Evolutionary conservation across 257 asterid species (phyloP), one percentile per base, ranked within the genome.

Genomic region (Linderniella brevidens): DNA sequence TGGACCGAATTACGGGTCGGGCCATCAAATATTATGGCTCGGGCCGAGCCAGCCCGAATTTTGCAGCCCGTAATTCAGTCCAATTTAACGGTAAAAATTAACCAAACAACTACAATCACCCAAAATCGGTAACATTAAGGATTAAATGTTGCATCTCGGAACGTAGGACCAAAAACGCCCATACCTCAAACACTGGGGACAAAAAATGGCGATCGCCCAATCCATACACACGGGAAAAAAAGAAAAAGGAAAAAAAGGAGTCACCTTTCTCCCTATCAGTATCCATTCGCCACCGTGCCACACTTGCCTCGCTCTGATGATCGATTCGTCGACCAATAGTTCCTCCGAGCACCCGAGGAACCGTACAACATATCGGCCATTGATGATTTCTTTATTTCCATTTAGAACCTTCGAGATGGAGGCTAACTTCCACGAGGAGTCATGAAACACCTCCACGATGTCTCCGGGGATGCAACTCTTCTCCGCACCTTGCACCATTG

Each of bases 201-300:
- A n/a, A n/a, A n/a, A n/a, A n/a, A n/a, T n/a, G n/a, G n/a, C n/a
- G n/a, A n/a, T n/a, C n/a, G n/a, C n/a, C n/a, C n/a, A n/a, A n/a
- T n/a, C n/a, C n/a, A n/a, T n/a, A n/a, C n/a, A n/a, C n/a, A n/a
- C n/a, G n/a, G n/a, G n/a, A n/a, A n/a, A n/a, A 20, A 35, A 48
- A 19, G 44, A 44, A 46, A 14, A 50, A 4, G 36, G 20, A 52
- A 16, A 61, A 55, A 41, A 38, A 37, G 13, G 15, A 11, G 11
- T 20, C 70, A 78, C 96, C 93, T 76, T 74, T 25, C 32, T 25
- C 53, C 64, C 68, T 64, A 72, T 56, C 57, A 58, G 43, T 53
- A 63, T 45, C 92, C 95, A 80, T 47, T 68, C 71, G 45, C 51
- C 82, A 68, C 71, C 82, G 48, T 56, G 64, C 93, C 93, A 80